Conservation (phyloP, 805 yeast genomes). For the Yarrowia sp. region DNA sequence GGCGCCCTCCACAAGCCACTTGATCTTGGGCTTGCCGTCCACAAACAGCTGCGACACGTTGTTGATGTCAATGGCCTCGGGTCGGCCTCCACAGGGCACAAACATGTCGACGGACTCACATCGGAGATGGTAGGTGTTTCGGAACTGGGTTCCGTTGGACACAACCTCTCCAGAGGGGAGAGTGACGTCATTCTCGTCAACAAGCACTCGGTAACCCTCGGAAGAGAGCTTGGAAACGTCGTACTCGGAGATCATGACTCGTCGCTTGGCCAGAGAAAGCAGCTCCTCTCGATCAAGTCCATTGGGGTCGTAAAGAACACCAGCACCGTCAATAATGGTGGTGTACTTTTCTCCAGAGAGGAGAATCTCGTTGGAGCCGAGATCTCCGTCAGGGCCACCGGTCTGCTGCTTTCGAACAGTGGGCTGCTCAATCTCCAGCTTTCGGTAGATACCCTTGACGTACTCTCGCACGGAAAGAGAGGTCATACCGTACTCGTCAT, state of each 20-base stretch:
- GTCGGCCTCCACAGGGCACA: slow-evolving; percentile 99
- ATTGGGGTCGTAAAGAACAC: slow-evolving; percentile 87
- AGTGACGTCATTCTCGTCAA: slow-evolving; percentile 76
- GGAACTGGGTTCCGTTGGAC: slow-evolving; percentile 81
- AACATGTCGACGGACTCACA: slow-evolving; percentile 72
- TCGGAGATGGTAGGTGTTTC: slow-evolving; percentile 85
- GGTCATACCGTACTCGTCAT: slow-evolving; percentile 97
- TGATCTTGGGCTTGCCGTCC: slow-evolving; percentile 73
- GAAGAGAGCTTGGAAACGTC: slow-evolving; percentile 64
- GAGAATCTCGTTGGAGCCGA: slow-evolving; percentile 92
- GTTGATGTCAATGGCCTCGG: slow-evolving; percentile 87
- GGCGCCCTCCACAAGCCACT: slow-evolving; percentile 96
- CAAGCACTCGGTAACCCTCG: slow-evolving; percentile 76
- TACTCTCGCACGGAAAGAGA: slow-evolving; percentile 89
- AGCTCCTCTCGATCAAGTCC: slow-evolving; percentile 84
- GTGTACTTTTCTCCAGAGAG: slow-evolving; percentile 83
- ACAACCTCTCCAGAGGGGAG: slow-evolving; percentile 76
- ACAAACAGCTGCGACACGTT: slow-evolving; percentile 71
- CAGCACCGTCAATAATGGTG: slow-evolving; percentile 92
- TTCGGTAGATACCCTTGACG: slow-evolving; percentile 82
- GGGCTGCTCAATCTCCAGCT: slow-evolving; percentile 58
- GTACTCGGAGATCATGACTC: slow-evolving; percentile 70
- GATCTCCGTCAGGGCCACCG: slow-evolving; percentile 98
- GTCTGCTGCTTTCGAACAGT: slow-evolving; percentile 82
- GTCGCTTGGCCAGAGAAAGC: slow-evolving; percentile 67